Conservation (phyloP, 2,329 filamentous ascomycete species). For the Colletotrichum liaoningense region DNA sequence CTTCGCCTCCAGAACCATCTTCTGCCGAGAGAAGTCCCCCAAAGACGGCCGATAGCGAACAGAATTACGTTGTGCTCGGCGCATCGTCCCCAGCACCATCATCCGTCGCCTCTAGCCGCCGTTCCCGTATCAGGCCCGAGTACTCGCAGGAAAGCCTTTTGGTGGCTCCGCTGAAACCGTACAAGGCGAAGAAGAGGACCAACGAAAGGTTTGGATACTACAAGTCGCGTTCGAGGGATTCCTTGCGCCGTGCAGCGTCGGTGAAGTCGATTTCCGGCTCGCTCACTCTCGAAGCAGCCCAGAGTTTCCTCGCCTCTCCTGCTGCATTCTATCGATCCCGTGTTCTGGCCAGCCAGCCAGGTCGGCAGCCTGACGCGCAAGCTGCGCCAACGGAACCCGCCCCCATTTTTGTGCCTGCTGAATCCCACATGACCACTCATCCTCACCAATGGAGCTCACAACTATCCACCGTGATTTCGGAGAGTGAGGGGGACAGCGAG, state of each 20-base stretch:
- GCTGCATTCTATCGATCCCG: constrained; percentile 52
- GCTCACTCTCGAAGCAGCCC: constrained; percentile 60
- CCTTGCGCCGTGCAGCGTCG: constrained; percentile 61
- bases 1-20: constrained; percentile 58
- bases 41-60: constrained; percentile 52
- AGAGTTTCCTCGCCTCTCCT: constrained; percentile 51
- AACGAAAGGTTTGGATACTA: constrained; percentile 61
- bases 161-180: constrained; percentile 65
- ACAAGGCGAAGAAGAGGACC: constrained; percentile 58
- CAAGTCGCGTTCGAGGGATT: constrained; percentile 64
- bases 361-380: constrained; percentile 44
- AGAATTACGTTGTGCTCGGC: constrained; percentile 67
- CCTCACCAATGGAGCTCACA: constrained; percentile 73
- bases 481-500: constrained; percentile 66
- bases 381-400: constrained; percentile 33
- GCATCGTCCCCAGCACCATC: constrained; percentile 55
- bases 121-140: constrained; percentile 50
- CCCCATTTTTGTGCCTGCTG: neutral
- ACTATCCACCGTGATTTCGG: constrained; percentile 72
- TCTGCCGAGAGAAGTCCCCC: constrained; percentile 48
- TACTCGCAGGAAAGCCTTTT: constrained; percentile 72
- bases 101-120: constrained; percentile 46
- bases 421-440: constrained; percentile 55
- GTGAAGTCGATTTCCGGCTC: constrained; percentile 67
- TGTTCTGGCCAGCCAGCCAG: constrained; percentile 44